Evolutionary conservation across 306 rosid genomes (phyloP).

Genomic region (Cucumis melo): DNA sequence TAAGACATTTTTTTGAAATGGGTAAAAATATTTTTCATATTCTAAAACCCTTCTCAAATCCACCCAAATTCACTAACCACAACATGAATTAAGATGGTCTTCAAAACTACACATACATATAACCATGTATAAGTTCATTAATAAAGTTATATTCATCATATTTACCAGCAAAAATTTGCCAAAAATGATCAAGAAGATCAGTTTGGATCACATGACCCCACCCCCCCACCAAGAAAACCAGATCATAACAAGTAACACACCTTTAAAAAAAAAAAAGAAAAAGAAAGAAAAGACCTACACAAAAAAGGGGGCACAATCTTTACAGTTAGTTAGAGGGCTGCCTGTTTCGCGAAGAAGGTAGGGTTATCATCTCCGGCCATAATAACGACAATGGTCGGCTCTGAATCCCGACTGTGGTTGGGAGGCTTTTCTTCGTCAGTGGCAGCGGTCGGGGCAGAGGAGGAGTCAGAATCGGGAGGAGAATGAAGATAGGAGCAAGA

Average conservation of each 20-base stretch:
- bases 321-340: not conserved
- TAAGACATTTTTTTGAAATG: too few relatives aligned
- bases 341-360: constrained; percentile 55
- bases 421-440: constrained; percentile 9
- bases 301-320: not conserved
- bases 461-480: not conserved
- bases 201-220: not conserved
- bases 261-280: not conserved
- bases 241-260: not conserved
- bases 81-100: too few relatives aligned
- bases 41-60: too few relatives aligned
- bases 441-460: not conserved
- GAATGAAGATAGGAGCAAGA: constrained; percentile 32
- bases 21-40: too few relatives aligned
- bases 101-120: too few relatives aligned
- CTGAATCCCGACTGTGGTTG: not conserved
- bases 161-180: not conserved
- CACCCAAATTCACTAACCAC: too few relatives aligned
- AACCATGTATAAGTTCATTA: not conserved
- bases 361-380: constrained; percentile 77
- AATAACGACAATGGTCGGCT: constrained; percentile 48
- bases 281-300: not conserved
- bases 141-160: not conserved
- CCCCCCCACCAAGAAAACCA: not conserved
- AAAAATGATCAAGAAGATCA: not conserved